Percentiles rank a stretch among this genome's conserved stretches.
Evolutionary conservation across 345 rosid species (phyloP).

Genomic region (Arabidopsis arenosa): DNA sequence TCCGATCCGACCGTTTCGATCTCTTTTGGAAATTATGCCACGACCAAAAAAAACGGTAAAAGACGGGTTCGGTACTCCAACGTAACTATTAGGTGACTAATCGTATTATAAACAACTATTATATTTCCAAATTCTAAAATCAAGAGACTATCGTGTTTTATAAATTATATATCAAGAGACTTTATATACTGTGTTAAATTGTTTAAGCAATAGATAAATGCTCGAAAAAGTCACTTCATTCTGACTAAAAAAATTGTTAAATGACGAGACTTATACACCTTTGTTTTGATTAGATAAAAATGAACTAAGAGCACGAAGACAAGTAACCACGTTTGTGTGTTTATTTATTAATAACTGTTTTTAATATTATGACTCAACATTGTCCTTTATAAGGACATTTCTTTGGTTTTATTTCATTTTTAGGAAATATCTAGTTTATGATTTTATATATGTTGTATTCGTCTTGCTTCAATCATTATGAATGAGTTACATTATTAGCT

Average conservation of each 20-base stretch:
- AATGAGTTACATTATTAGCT: conserved; percentile 36
- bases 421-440: not conserved
- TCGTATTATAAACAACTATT: not conserved
- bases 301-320: conserved; percentile 6
- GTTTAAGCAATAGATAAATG: not conserved
- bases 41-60: not conserved
- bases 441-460: not conserved
- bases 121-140: not conserved
- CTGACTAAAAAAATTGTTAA: not conserved
- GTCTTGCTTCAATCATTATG: conserved; percentile 39
- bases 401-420: not conserved
- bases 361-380: not conserved
- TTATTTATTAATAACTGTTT: not conserved
- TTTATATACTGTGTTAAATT: not conserved
- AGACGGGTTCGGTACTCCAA: not conserved
- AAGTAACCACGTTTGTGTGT: conserved; percentile 36
- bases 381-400: not conserved
- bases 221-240: not conserved
- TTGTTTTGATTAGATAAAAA: not conserved
- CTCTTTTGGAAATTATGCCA: not conserved
- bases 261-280: not conserved
- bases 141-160: not conserved
- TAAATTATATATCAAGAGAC: not conserved
- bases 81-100: conserved; percentile 6
- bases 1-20: not conserved